Percentiles rank a stretch among this genome's conserved stretches.
These are phyloP conservation scores for Trametes meyenii DNA, from an alignment of 768 basidiomycete species.

Conservation along the genomic window DNA sequence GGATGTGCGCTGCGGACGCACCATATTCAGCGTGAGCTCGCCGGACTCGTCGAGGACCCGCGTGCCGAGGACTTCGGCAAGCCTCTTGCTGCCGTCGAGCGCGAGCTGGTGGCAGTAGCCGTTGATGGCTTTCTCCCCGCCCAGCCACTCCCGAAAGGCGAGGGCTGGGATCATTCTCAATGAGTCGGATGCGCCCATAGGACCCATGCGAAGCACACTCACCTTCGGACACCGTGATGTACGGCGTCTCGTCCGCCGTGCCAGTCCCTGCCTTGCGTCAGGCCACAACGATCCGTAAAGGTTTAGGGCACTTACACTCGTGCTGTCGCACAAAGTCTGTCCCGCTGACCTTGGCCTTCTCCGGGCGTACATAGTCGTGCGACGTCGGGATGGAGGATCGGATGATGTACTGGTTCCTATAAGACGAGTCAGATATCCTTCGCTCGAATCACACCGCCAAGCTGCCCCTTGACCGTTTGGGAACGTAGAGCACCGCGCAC, in stretches of 20 bases:
- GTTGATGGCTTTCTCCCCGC: conserved; percentile 75
- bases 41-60: conserved; percentile 58
- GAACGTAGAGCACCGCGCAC: conserved; percentile 77
- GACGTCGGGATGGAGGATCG: conserved; percentile 62
- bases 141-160: conserved; percentile 71
- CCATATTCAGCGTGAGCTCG: conserved; percentile 74
- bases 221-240: conserved; percentile 59
- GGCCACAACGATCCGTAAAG: background rate
- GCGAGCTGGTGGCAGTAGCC: conserved; percentile 73
- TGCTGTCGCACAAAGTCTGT: conserved; percentile 31
- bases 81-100: conserved; percentile 58
- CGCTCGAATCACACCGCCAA: background rate
- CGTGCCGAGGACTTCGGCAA: conserved; percentile 66
- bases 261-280: conserved; percentile 55
- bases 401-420: conserved; percentile 66
- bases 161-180: conserved; percentile 48
- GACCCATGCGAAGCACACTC: conserved; percentile 6
- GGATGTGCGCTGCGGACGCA: conserved; percentile 28
- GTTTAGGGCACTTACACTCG: conserved; percentile 19
- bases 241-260: conserved; percentile 58
- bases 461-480: conserved; percentile 47
- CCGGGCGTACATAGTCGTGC: conserved; percentile 51
- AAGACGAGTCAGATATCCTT: background rate
- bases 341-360: conserved; percentile 3
- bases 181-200: background rate